Conservation (phyloP, 139 green algal species). For the Chlorella sp. region DNA sequence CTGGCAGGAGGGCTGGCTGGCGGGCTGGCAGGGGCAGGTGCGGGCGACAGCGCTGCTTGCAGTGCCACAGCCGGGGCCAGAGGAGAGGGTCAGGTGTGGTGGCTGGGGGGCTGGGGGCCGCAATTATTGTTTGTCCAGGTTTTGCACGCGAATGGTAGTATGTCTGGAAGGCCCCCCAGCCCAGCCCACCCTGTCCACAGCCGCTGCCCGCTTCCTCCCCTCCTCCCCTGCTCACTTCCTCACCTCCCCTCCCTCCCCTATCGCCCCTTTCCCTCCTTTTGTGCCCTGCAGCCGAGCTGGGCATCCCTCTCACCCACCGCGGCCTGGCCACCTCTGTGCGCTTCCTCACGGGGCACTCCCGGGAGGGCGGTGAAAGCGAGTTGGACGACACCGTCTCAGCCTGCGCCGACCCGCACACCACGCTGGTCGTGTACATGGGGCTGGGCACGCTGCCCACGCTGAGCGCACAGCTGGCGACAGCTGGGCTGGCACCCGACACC, state of each 20-base stretch:
- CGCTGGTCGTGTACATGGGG: constrained; percentile 99
- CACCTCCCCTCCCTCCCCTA: constrained; percentile 72
- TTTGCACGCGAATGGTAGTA: no score
- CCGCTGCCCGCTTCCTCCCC: background rate
- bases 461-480: constrained; percentile 64
- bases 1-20: no score
- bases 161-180: no score
- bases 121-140: no score
- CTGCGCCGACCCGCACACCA: constrained; percentile 86
- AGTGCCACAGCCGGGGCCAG: no score
- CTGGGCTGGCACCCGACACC: constrained; percentile 66
- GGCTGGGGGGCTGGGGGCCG: no score
- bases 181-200: no score
- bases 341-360: constrained; percentile 93
- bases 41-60: no score
- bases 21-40: no score
- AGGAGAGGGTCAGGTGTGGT: no score
- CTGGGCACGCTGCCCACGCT: constrained; percentile 88
- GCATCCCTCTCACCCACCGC: constrained; percentile 96
- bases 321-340: constrained; percentile 90
- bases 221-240: constrained; percentile 52
- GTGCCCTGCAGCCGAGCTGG: constrained; percentile 71
- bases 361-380: constrained; percentile 82
- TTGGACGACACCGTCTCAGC: constrained; percentile 63
- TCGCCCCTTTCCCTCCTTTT: background rate